Evolutionary conservation across 1,284 basidiomycete species (phyloP).

Genomic region (Paramarasmius palmivorus): DNA sequence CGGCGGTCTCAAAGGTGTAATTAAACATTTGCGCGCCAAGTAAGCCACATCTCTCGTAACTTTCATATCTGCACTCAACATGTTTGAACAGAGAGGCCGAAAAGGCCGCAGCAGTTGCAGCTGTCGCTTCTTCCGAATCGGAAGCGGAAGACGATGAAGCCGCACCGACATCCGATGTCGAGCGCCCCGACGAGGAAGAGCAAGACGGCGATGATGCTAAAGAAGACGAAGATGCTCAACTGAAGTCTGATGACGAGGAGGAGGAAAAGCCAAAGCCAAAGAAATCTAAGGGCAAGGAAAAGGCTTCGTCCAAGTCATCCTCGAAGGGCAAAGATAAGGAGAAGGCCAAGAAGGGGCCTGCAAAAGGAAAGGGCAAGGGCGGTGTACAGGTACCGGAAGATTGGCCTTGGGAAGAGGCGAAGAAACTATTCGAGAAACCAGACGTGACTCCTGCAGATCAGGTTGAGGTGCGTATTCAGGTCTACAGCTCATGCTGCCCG

Average conservation of each 20-base stretch:
- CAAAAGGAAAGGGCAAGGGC: constrained; percentile 60
- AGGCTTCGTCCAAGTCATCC: constrained; percentile 6
- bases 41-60: constrained; percentile 32
- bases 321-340: constrained; percentile 24
- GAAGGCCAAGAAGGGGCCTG: constrained; percentile 34
- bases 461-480: constrained; percentile 64
- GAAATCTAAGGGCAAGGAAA: constrained; percentile 19
- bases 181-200: constrained; percentile 24
- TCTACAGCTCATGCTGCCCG: background rate
- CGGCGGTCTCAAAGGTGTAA: constrained; percentile 77
- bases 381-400: constrained; percentile 86
- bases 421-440: constrained; percentile 86
- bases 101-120: constrained; percentile 55
- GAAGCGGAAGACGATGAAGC: constrained; percentile 20
- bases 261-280: constrained; percentile 28
- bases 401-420: constrained; percentile 97
- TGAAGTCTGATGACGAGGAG: constrained; percentile 20
- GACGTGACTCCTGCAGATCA: constrained; percentile 87
- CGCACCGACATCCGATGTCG: constrained; percentile 28
- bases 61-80: background rate
- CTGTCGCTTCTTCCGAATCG: constrained; percentile 3
- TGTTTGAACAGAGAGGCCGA: constrained; percentile 37
- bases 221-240: constrained; percentile 29
- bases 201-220: constrained; percentile 18
- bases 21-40: constrained; percentile 83